Evolutionary conservation across 495 filamentous ascomycete genomes (phyloP), one percentile per base, ranked within the genome.

Genomic region (Margaritispora aquatica): DNA sequence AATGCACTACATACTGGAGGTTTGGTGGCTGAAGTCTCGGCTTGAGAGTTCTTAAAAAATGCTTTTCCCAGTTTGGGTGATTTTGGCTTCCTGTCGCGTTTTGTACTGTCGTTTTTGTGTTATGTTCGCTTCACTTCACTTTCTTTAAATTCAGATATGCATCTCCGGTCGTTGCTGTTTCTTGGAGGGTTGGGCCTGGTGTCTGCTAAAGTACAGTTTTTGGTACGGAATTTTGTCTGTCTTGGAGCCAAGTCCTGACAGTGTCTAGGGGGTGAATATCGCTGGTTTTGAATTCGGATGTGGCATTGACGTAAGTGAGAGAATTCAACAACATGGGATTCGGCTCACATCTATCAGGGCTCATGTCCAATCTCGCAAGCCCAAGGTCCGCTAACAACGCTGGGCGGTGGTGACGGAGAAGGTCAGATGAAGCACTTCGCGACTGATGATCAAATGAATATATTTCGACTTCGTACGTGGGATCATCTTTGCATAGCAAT

Each of bases 341-440:
- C 34, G 24, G 11, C 63, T 70, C 23, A 78, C 73, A 22, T 71
- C 77, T 65, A 77, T 75, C 63, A 72, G 69, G 22, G 77, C 73
- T 62, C 63, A 58, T 51, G 58, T 54, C 58, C 52, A 15, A 54
- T 71, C 9, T 59, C 49, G 4, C 57, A 67, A 0, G 61, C 68
- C 9, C 68, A 74, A 51, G 68, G 73, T 24, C 71, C 69, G 26
- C 54, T 73, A 31, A 65, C 54, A 17, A 51, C 55, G 20, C 58
- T 69, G 2, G 65, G 65, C 22, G 67, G 70, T 20, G 64, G 54
- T 11, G 71, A 75, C 65, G 74, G 75, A n/a, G 61, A 64, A 22
- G 73, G 57, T 17, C 82, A 85, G 64, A 85, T 85, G 76, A 66
- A 75, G n/a, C 82, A 85, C 68, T 85, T 83, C 57, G 63, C 70